Evolutionary conservation across 192 early-diverging fungal genomes (phyloP), one percentile per base, ranked within the genome.

Genomic region (Backusella sp.): DNA sequence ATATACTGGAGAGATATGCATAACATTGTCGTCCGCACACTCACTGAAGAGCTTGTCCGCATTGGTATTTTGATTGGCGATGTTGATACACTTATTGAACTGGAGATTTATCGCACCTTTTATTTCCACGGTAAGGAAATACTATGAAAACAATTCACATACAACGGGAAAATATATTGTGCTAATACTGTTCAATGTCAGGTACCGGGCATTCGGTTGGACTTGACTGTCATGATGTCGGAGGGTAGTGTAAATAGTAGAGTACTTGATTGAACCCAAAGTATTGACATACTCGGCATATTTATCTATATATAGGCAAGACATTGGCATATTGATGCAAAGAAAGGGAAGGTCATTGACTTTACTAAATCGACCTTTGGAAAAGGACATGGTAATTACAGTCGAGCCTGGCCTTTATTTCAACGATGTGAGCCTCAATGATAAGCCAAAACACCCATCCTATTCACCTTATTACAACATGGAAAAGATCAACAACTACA

Each of bases 391-490:
- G 92, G 95, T 92, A 8, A 88, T 98, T 34, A 97, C 97, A 9
- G 94, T 96, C 21, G 97, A 98, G 83, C 97, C 97, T 19, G 97
- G 97, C 0, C 80, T 93, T 66, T 98, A 98, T 83, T 98, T 98
- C 88, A 91, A 95, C 53, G 88, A 93, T 68, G 88, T 88, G 3
- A 88, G 94, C 41, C 80, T 98, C 11, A 85, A 89, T 30, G 79
- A 82, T 14, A 91, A 91, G 21, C 81, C 86, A 73, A 82, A 83
- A 4, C 80, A 91, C 71, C 89, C 92, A 3, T 79, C 80, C 5
- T 73, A 88, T 44, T 83, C 86, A 35, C 71, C 88, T 80, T 92
- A 86, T 71, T 88, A 96, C 70, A 86, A 96, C 81, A 86, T 90
- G 80, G 90, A 90, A 17, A 84, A 88, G 12, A 83, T 95, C 11